These are phyloP conservation scores for Diospyros lotus DNA, from an alignment of 148 eudicot genomes.

Conservation along the genomic window DNA sequence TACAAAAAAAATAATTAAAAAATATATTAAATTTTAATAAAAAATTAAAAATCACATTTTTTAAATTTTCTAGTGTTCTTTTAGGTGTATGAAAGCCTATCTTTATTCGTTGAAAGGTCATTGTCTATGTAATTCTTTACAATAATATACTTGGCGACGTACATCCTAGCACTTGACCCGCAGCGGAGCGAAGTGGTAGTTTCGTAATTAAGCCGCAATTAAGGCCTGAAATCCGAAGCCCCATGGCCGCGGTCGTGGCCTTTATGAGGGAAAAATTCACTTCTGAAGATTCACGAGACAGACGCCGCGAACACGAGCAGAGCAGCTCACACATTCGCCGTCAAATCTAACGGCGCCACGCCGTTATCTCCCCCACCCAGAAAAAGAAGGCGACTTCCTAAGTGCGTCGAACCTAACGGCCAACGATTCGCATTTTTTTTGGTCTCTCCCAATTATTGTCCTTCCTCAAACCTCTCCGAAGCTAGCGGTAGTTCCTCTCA, in stretches of 20 bases:
- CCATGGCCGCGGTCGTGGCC: too few species aligned
- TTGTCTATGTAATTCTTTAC: not conserved
- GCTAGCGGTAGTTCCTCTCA: not conserved
- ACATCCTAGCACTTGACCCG: too few species aligned
- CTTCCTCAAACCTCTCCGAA: constrained; percentile 2
- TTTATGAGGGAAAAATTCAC: not conserved
- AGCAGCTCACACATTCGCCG: constrained; percentile 18
- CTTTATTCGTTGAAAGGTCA: too few species aligned
- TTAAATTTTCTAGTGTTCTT: too few species aligned
- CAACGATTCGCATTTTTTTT: constrained; percentile 18
- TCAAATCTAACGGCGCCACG: constrained; percentile 23
- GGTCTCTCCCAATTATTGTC: constrained; percentile 10
- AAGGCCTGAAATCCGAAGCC: not conserved
- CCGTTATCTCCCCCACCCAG: constrained; percentile 5
- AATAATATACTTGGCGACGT: not conserved
- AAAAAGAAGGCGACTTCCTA: not conserved
- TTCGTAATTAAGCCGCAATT: not conserved
- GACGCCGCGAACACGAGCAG: too few species aligned
- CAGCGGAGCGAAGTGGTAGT: not conserved
- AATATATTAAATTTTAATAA: too few species aligned
- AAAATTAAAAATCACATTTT: too few species aligned
- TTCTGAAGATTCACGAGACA: constrained; percentile 14
- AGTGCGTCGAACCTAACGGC: constrained; percentile 18
- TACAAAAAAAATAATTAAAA: too few species aligned
- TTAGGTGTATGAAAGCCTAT: too few species aligned